These are phyloP conservation scores for Sporothrix mexicana DNA, from an alignment of 2,329 filamentous ascomycete species.

Conservation along the genomic window DNA sequence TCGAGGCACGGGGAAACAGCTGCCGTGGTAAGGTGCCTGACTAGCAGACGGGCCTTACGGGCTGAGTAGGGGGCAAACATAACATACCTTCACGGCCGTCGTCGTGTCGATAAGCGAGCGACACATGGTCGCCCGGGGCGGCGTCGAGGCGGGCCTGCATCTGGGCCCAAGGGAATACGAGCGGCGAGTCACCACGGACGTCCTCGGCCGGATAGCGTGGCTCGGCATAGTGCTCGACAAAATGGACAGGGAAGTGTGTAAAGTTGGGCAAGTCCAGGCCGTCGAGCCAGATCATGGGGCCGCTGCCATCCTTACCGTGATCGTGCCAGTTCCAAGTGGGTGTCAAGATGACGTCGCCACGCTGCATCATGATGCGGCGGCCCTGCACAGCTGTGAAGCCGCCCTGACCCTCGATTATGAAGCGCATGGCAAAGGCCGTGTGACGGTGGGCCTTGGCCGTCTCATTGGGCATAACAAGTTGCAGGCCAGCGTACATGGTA, in stretches of 20 bases:
- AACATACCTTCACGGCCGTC: conserved; percentile 44
- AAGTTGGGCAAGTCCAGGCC: conserved; percentile 60
- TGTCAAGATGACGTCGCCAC: conserved; percentile 60
- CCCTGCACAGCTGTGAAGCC: conserved; percentile 63
- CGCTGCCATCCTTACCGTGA: conserved; percentile 59
- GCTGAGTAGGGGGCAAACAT: too few relatives aligned
- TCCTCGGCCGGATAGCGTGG: conserved; percentile 51
- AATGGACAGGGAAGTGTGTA: conserved; percentile 57
- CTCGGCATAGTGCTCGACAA: conserved; percentile 55
- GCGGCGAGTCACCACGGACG: conserved; percentile 48
- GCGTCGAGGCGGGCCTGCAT: conserved; percentile 53
- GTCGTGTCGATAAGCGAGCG: conserved; percentile 44
- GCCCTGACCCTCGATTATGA: conserved; percentile 59
- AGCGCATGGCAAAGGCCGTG: conserved; percentile 59
- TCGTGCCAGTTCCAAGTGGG: conserved; percentile 65
- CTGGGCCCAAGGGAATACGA: conserved; percentile 56
- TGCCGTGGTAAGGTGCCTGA: too few relatives aligned
- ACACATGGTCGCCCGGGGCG: conserved; percentile 41
- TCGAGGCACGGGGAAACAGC: too few relatives aligned
- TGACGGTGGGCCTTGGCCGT: conserved; percentile 59
- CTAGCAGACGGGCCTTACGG: too few relatives aligned
- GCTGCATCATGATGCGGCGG: conserved; percentile 53
- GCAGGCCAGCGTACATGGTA: conserved; percentile 60
- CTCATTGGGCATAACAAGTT: conserved; percentile 60
- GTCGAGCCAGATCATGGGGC: conserved; percentile 63